Evolutionary conservation across 805 yeast species (phyloP), one percentile per base, ranked within the genome.

Genomic region (Yamadazyma insecticola): DNA sequence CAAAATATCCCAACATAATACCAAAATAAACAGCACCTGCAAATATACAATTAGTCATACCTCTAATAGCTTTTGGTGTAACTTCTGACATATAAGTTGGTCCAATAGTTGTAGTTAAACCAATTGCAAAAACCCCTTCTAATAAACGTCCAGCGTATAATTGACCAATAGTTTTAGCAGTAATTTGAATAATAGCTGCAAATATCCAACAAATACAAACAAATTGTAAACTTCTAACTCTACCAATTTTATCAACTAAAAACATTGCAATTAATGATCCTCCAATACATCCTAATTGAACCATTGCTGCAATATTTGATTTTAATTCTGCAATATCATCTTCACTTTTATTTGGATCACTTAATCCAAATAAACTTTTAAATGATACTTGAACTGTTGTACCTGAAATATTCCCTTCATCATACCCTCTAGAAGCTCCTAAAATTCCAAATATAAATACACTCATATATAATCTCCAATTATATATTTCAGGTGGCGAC

Each of bases 1-100:
- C 58, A 39, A 71, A 70, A 43, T 71, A 70, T 5, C 68, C 68
- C 31, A 70, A 32, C 64, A 70, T 59, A 18, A 72, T 60, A 24
- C 81, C 81, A 11, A 75, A 51, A 41, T 74, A 74, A 21, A 75
- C 79, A 6, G 76, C 71, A 37, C 81, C 80, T 3, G 77, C 68
- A 45, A 72, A 76, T 22, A 72, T 52, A 54, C 75, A 68, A 28
- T 63, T 66, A 44, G 74, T 66, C 29, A 70, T 42, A 24, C 80
- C 80, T 51, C 81, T 60, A 34, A 70, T 64, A 20, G 66, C 53
- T 24, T 63, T 58, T 13, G 81, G 80, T 11, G 78, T 59, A 22
- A 70, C 63, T 45, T 75, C 81, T 3, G 76, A 63, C 28, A 72
- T 47, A 41, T 72, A 74, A 30, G 72, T 60, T 10, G 80, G 80